Conservation (phyloP, 768 basidiomycete genomes). For the Mycena alexandri region DNA sequence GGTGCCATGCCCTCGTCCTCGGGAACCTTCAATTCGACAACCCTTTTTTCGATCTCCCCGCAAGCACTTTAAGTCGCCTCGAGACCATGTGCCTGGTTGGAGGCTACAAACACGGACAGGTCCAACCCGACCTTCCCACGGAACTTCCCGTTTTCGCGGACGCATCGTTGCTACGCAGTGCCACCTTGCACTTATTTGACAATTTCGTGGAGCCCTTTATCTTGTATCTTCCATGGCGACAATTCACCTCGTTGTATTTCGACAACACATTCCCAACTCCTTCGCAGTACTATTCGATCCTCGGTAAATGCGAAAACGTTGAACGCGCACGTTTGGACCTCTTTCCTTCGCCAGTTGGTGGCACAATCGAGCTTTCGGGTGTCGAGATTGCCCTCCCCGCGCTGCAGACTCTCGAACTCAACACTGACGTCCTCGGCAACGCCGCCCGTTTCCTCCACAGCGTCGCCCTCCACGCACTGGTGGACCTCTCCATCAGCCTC, state of each 20-base stretch:
- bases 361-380: neutral
- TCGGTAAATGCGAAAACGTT: neutral
- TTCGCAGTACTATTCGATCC: conserved; percentile 2
- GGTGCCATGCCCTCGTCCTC: neutral
- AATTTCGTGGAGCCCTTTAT: neutral
- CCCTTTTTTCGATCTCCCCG: neutral
- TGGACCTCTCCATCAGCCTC: neutral
- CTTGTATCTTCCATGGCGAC: neutral
- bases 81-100: neutral
- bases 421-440: conserved; percentile 7
- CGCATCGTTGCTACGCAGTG: neutral
- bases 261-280: conserved; percentile 3
- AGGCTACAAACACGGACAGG: neutral
- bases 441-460: conserved; percentile 3
- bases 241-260: neutral
- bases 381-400: neutral
- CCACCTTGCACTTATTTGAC: neutral
- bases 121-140: too few species aligned
- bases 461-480: neutral
- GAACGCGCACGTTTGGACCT: neutral
- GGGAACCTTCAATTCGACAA: neutral
- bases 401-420: neutral
- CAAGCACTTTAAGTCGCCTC: neutral
- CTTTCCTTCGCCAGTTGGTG: neutral
- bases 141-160: neutral